These are phyloP conservation scores for Blastobotrys parvus DNA, from an alignment of 805 yeast species.

Conservation along the genomic window DNA sequence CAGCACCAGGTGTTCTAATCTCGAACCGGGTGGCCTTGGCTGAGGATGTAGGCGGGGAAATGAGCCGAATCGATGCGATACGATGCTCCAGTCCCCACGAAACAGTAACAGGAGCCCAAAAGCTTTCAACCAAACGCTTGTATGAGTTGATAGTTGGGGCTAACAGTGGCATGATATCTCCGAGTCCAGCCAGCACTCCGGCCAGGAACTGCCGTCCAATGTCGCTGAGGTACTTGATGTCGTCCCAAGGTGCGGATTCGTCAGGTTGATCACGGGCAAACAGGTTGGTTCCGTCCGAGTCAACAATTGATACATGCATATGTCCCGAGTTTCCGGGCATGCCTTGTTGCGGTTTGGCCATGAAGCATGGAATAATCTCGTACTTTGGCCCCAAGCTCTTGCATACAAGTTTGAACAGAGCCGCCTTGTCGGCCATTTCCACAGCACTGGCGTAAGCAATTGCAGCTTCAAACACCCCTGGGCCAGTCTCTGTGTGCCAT, in stretches of 20 bases:
- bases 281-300: conserved; percentile 20
- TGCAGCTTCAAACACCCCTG: conserved; percentile 31
- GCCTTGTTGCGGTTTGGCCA: conserved; percentile 31
- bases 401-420: conserved; percentile 25
- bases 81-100: conserved; percentile 31
- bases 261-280: conserved; percentile 21
- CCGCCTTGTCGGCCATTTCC: conserved; percentile 26
- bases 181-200: conserved; percentile 27
- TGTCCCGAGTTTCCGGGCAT: conserved; percentile 32
- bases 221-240: conserved; percentile 21
- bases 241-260: conserved; percentile 22
- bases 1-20: conserved; percentile 32
- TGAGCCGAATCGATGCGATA: conserved; percentile 27
- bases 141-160: conserved; percentile 31
- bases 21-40: conserved; percentile 26
- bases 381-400: conserved; percentile 23
- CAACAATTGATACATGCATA: conserved; percentile 25
- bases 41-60: conserved; percentile 21
- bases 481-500: conserved; percentile 31
- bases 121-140: conserved; percentile 28
- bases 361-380: conserved; percentile 27
- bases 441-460: conserved; percentile 24
- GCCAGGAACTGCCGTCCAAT: conserved; percentile 27
- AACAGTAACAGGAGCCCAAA: conserved; percentile 31
- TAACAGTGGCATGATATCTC: conserved; percentile 29